phyloP scores from a whole-genome alignment of 805 yeast species.

The Myxozyma melibiosi region DNA sequence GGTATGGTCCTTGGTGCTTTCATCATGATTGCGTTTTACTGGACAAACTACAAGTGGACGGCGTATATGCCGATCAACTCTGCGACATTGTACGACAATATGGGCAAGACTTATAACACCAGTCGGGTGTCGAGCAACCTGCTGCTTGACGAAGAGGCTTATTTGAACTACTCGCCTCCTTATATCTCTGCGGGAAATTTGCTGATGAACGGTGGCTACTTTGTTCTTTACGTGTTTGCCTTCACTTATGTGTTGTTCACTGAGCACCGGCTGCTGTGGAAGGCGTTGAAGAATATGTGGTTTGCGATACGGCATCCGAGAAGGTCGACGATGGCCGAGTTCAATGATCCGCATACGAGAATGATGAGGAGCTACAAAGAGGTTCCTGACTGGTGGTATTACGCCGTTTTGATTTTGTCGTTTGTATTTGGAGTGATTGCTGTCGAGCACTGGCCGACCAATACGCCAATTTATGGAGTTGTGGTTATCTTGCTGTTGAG shows the following conservation, averaged over 20 bases:
- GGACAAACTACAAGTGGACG: conserved; percentile 52
- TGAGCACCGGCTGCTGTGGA: conserved; percentile 41
- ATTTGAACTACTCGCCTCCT: conserved; percentile 62
- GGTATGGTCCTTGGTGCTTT: conserved; percentile 54
- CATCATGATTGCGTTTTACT: conserved; percentile 55
- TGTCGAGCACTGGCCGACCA: conserved; percentile 47
- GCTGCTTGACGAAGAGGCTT: conserved; percentile 50
- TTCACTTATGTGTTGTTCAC: conserved; percentile 50
- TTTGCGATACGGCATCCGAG: conserved; percentile 44
- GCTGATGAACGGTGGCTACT: conserved; percentile 46
- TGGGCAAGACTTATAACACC: conserved; percentile 49
- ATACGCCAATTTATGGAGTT: conserved; percentile 65
- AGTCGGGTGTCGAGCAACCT: conserved; percentile 48
- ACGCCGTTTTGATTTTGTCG: conserved; percentile 51
- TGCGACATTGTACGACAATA: conserved; percentile 44
- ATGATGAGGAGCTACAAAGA: conserved; percentile 28
- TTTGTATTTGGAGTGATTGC: conserved; percentile 40
- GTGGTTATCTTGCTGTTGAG: conserved; percentile 50
- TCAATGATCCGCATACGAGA: conserved; percentile 39
- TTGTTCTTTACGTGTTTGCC: conserved; percentile 56
- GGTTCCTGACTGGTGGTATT: no score
- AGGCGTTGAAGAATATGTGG: conserved; percentile 40
- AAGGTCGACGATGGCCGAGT: conserved; percentile 37
- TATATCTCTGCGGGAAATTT: conserved; percentile 55
- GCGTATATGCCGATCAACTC: conserved; percentile 50